Evolutionary conservation across 2,329 filamentous ascomycete genomes (phyloP), one percentile per base, ranked within the genome.

Genomic region (Monosporascus sp.): DNA sequence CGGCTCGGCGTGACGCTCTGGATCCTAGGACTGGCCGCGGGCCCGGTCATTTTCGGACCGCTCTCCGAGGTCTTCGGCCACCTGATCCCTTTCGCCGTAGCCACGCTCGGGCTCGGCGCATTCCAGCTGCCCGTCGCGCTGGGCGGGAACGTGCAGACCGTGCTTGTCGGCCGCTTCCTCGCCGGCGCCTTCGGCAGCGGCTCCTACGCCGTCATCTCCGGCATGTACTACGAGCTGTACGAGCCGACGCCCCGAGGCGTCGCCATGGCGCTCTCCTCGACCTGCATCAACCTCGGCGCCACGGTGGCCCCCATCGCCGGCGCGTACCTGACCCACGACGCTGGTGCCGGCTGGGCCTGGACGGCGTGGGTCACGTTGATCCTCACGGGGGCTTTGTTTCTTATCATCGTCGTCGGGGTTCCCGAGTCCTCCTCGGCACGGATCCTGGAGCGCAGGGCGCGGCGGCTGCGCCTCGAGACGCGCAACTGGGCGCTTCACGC

Each of bases 311-410:
- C 56, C 27, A 48, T 56, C 35, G 55, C 49, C 52, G 55, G 55
- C 20, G 52, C 51, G 11, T 56, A 52, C 46, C 37, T 56, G 16
- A 52, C 52, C 3, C 20, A 20, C 38, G 40, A 45, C 14, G 37
- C 17, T 20, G 22, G n/a, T 2, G 22, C 40, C 20, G 38, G 49
- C 17, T 83, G 80, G 80, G 70, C 79, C 19, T 83, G 80, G 78
- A 82, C 78, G 0, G 74, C 73, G 9, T 84, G 79, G 70, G 72
- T 82, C 24, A 81, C 78, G 0, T 61, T 78, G 46, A 81, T 84
- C 49, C 71, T 78, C 60, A 68, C 69, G 1, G 65, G 64, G 8
- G 60, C 72, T 5, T 72, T 79, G 55, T 70, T 70, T 2, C 48
- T 69, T 3, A 74, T 70, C 0, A 55, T 77, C 16, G 54, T 78